Evolutionary conservation across 345 rosid genomes (phyloP).

Genomic region (Eucalyptus cladocalyx): DNA sequence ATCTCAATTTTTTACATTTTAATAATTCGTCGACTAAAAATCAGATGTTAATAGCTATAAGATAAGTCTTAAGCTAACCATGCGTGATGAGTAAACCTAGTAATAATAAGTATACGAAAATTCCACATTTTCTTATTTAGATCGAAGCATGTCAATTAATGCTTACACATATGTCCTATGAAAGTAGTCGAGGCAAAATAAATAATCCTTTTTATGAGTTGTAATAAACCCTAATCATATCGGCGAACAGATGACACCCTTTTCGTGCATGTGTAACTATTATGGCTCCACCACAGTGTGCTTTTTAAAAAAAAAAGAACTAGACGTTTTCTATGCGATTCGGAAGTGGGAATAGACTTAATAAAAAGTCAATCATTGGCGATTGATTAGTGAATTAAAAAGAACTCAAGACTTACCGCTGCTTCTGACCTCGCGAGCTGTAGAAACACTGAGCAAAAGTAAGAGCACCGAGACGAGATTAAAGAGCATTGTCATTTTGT

Average conservation of each 20-base stretch:
- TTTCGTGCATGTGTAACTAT: not conserved
- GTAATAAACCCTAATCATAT: not conserved
- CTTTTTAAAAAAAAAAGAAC: not conserved
- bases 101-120: not conserved
- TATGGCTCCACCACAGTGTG: not conserved
- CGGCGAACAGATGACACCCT: not conserved
- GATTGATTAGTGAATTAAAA: not conserved
- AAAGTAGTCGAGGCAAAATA: not conserved
- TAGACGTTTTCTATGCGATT: not conserved
- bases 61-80: not conserved
- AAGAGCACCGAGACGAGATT: not conserved
- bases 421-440: not conserved
- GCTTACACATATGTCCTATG: not conserved
- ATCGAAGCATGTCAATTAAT: not conserved
- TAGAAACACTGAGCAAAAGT: not conserved
- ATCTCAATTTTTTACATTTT: no score
- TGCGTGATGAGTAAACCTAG: not conserved
- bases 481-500: not conserved
- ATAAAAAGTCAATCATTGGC: not conserved
- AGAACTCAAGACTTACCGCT: not conserved
- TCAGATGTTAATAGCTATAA: accelerated
- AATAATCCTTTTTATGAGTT: not conserved
- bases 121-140: not conserved
- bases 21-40: no score
- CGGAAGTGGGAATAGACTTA: not conserved